Evolutionary conservation across 495 filamentous ascomycete genomes (phyloP).

Genomic region (Pyrenula aspistea): DNA sequence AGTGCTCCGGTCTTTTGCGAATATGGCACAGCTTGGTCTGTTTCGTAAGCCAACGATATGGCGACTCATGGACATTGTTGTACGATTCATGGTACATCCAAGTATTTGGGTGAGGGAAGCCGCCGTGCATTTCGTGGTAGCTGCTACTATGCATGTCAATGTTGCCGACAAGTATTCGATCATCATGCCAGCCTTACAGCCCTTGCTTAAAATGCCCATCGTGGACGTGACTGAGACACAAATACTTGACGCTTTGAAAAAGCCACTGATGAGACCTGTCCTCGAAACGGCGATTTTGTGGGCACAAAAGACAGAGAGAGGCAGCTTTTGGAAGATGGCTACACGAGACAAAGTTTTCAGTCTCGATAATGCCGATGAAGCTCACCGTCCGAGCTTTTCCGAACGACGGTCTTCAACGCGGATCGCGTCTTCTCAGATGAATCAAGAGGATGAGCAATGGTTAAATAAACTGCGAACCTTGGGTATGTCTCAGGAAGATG

Average conservation of each 20-base stretch:
- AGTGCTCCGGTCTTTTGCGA: constrained; percentile 78
- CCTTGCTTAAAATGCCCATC: constrained; percentile 65
- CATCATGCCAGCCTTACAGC: constrained; percentile 61
- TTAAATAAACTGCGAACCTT: constrained; percentile 69
- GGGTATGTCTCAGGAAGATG: constrained; percentile 74
- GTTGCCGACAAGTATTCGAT: constrained; percentile 73
- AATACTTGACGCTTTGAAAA: constrained; percentile 74
- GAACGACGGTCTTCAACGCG: constrained; percentile 10
- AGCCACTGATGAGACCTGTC: constrained; percentile 63
- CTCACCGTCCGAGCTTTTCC: constrained; percentile 19
- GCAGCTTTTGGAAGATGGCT: constrained; percentile 74
- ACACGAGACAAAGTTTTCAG: constrained; percentile 54
- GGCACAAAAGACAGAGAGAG: constrained; percentile 68
- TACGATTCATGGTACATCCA: constrained; percentile 81
- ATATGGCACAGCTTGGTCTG: constrained; percentile 77
- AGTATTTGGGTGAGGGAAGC: constrained; percentile 93
- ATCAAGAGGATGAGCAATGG: constrained; percentile 97
- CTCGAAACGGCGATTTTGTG: constrained; percentile 79
- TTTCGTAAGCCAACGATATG: constrained; percentile 75
- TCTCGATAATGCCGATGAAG: constrained; percentile 30
- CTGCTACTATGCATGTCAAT: constrained; percentile 65
- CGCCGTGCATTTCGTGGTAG: constrained; percentile 67
- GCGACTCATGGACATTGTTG: constrained; percentile 72
- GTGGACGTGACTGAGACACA: constrained; percentile 54
- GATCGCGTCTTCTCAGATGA: constrained; percentile 30